Evolutionary conservation across 257 asterid species (phyloP).

Genomic region (Forsythia suspensa): DNA sequence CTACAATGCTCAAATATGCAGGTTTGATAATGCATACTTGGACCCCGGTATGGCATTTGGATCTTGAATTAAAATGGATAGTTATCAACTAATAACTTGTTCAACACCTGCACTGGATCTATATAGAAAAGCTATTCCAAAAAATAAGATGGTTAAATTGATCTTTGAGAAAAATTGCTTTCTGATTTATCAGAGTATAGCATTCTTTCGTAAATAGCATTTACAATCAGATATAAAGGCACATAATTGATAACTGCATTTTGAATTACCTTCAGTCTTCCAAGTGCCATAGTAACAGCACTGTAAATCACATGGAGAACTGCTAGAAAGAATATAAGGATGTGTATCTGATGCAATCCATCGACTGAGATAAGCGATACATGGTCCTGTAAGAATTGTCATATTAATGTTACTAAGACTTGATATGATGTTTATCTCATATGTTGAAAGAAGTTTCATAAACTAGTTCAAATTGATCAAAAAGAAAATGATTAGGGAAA

Average conservation of each 20-base stretch:
- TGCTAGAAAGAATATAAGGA: conserved; percentile 91
- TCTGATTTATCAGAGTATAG: neutral
- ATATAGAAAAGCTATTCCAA: neutral
- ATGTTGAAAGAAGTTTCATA: no score
- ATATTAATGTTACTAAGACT: no score
- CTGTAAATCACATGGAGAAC: conserved; percentile 79
- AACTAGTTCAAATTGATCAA: neutral
- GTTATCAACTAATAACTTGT: neutral
- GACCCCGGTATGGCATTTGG: neutral
- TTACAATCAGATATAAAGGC: neutral
- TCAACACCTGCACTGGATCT: neutral
- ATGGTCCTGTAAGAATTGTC: conserved; percentile 45
- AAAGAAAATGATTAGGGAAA: conserved; percentile 1
- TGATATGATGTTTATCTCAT: no score
- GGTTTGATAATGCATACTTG: neutral
- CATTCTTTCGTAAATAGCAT: neutral
- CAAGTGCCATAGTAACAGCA: conserved; percentile 87
- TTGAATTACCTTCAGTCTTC: conserved; percentile 73
- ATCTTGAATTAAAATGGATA: neutral
- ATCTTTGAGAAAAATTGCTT: neutral
- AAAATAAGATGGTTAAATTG: neutral
- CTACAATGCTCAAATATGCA: neutral
- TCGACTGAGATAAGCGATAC: conserved; percentile 65
- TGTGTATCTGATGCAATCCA: conserved; percentile 89
- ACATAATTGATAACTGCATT: neutral